Conservation (phyloP, 768 basidiomycete genomes). For the Tulasnella calospora region DNA sequence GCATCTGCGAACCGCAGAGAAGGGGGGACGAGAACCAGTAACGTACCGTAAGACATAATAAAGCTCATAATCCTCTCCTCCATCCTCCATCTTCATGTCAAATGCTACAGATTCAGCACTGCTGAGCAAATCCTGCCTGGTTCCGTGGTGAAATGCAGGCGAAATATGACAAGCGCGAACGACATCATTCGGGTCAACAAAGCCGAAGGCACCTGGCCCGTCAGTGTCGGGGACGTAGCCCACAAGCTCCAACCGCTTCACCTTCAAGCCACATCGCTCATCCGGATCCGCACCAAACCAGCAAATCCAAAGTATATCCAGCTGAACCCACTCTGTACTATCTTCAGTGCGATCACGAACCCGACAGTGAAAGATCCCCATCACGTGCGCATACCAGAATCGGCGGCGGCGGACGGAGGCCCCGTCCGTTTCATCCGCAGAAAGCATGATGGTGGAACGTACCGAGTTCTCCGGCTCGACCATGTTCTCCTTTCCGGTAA, state of each 20-base stretch:
- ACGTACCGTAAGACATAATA: conserved; percentile 41
- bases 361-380: conserved; percentile 14
- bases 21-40: neutral
- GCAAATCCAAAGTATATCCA: conserved; percentile 45
- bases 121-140: conserved; percentile 28
- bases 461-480: neutral
- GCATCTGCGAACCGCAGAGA: too few species aligned
- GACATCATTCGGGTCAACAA: conserved; percentile 44
- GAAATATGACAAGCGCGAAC: conserved; percentile 44
- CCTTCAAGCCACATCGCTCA: conserved; percentile 34
- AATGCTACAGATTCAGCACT: conserved; percentile 11
- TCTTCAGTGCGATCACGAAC: neutral
- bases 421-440: neutral
- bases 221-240: conserved; percentile 39
- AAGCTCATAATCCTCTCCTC: conserved; percentile 36
- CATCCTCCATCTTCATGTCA: conserved; percentile 21
- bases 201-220: conserved; percentile 40
- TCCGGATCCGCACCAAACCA: conserved; percentile 38
- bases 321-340: conserved; percentile 10
- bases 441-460: conserved; percentile 2
- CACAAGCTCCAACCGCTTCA: conserved; percentile 37
- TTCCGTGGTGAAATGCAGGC: conserved; percentile 39
- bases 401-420: conserved; percentile 5
- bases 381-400: conserved; percentile 30
- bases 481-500: conserved; percentile 4